phyloP scores from a whole-genome alignment of 495 filamentous ascomycete species.

The Ramalina intermedia region DNA sequence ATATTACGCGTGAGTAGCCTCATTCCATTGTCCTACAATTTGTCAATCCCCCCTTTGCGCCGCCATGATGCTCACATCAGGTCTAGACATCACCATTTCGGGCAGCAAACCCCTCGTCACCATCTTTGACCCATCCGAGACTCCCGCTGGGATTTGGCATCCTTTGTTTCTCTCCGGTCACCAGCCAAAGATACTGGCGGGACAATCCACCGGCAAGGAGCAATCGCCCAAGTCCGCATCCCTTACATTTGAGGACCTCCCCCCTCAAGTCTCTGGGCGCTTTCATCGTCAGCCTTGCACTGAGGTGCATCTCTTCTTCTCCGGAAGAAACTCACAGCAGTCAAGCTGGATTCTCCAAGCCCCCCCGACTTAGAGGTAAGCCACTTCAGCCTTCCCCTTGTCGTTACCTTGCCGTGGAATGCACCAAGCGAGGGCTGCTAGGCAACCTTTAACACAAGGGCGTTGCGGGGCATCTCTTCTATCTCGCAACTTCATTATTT shows the following conservation, averaged over 20 bases:
- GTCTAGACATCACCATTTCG: not conserved
- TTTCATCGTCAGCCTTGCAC: not conserved
- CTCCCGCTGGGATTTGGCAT: not conserved
- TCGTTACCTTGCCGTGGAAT: slow-evolving; percentile 1
- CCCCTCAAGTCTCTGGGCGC: not conserved
- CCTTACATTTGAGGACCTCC: slow-evolving; percentile 8
- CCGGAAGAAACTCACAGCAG: not conserved
- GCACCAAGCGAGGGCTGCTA: not conserved
- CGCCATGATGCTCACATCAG: too few relatives aligned
- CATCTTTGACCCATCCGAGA: not conserved
- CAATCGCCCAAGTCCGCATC: not conserved
- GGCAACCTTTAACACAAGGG: not conserved
- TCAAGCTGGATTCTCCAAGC: slow-evolving; percentile 13
- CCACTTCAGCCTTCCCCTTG: not conserved
- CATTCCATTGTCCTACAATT: too few relatives aligned
- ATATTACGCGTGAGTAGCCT: not conserved
- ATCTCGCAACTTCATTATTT: not conserved
- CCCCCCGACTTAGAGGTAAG: slow-evolving; percentile 11
- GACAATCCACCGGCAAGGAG: not conserved
- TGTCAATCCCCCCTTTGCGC: too few relatives aligned
- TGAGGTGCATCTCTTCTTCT: not conserved
- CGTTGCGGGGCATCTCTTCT: not conserved
- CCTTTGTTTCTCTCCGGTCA: not conserved
- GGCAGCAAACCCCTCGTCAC: not conserved
- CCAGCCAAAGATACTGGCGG: not conserved